Base-by-base conservation (phyloP, 2,329 filamentous ascomycete species). In the Dissoconium aciculare region DNA sequence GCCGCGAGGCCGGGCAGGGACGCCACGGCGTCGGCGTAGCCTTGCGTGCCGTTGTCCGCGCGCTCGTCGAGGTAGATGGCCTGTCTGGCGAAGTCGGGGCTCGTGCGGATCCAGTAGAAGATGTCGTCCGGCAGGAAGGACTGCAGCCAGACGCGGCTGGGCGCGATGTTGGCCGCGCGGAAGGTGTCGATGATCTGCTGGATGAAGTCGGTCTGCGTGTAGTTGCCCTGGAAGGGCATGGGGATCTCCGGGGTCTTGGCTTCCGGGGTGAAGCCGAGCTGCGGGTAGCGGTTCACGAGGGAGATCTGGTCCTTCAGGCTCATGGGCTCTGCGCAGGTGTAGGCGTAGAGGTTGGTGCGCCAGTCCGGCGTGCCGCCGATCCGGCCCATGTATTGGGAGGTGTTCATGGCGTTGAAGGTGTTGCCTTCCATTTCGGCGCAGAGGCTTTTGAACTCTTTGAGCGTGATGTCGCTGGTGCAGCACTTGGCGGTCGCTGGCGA, bases 401-500 rank as follows among this genome's bases (percentile, higher is more conserved):
- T 56, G 2, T 64, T 78, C 12, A 66, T 66, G 17, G 71, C 74
- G 27, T 58, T 63, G 40, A 60, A 52, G 45, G 76, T 72, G 47
- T 56, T 67, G 29, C 67, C 67, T 46, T 81, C 76, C 72, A 78
- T 78, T 56, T 78, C 79, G 45, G 66, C 67, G 55, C 76, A 81
- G 4, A 81, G 66, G 4, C 64, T 59, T 53, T 71, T 69, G 61
- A 71, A 79, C 54, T 81, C 77, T 27, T 62, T 62, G 19, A 76
- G 56, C 1, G 75, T 79, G 46, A 81, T 69, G 47, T 81, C 77
- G 43, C 66, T 72, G 3, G 76, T 79, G 61, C 76, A 81, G 62
- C 76, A 81, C 41, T 68, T 69, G 9, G 74, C 75, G 11, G 57
- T 62, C 2, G 76, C 76, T 1, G 59, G 69, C 8, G 36, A 46